Conservation (phyloP, 148 eudicot species). For the Selenicereus undatus region DNA sequence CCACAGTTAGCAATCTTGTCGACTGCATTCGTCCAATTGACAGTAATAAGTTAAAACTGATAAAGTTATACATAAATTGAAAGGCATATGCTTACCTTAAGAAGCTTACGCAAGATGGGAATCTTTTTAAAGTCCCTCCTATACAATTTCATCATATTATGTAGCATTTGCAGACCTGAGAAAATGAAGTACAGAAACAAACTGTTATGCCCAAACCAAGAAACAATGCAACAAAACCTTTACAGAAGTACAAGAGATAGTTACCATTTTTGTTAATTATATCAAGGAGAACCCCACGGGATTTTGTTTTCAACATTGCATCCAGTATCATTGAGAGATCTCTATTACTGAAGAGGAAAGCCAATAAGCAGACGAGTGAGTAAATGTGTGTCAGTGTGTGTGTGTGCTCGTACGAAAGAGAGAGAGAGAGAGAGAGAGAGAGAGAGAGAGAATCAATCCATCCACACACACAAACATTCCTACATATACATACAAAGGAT, state of each 20-base stretch:
- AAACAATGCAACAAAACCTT: neutral
- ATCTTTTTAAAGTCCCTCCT: slow-evolving; percentile 71
- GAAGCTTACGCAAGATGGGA: slow-evolving; percentile 91
- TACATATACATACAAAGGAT: too few relatives aligned
- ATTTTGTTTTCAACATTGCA: slow-evolving; percentile 83
- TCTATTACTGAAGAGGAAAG: slow-evolving; percentile 60
- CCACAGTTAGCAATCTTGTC: neutral
- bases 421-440: neutral
- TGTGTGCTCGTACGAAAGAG: neutral
- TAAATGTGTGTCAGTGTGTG: too few relatives aligned
- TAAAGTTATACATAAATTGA: neutral
- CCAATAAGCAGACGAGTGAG: neutral
- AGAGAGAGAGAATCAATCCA: neutral
- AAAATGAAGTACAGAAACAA: slow-evolving; percentile 9
- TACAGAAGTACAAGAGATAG: neutral
- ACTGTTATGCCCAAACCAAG: slow-evolving; percentile 11
- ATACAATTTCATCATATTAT: slow-evolving; percentile 81
- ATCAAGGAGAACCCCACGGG: slow-evolving; percentile 77
- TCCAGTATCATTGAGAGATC: slow-evolving; percentile 97
- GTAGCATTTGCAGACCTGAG: slow-evolving; percentile 93
- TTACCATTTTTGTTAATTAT: slow-evolving; percentile 87
- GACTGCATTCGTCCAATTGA: neutral
- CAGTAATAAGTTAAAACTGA: too few relatives aligned
- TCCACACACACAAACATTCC: neutral
- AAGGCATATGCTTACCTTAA: slow-evolving; percentile 49